Percentiles rank a stretch among this genome's conserved stretches.
Evolutionary conservation across 73 alveolate genomes (phyloP).

Genomic region (Paramecium octaurelia): DNA sequence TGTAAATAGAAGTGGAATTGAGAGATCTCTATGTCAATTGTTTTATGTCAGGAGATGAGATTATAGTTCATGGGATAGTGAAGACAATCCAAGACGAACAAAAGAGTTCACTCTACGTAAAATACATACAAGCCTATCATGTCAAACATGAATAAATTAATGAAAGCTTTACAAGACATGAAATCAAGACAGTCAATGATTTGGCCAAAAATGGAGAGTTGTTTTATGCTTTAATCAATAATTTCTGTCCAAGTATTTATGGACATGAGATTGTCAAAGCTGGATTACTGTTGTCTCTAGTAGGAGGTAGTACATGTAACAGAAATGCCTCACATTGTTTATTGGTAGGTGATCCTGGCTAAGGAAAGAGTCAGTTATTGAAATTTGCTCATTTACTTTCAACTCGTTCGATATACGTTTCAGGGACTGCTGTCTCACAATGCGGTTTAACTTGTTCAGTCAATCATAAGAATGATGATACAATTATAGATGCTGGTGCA

Average conservation of each 20-base stretch:
- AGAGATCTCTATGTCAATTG: constrained; percentile 75
- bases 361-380: constrained; percentile 86
- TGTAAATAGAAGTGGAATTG: constrained; percentile 75
- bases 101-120: constrained; percentile 70
- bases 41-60: constrained; percentile 80
- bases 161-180: constrained; percentile 16
- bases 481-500: constrained; percentile 88
- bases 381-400: constrained; percentile 75
- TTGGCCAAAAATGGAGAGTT: constrained; percentile 13
- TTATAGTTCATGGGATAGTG: constrained; percentile 78
- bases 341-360: constrained; percentile 70
- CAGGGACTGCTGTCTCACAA: constrained; percentile 85
- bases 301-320: constrained; percentile 77
- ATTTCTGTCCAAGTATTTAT: constrained; percentile 79
- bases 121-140: constrained; percentile 70
- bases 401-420: constrained; percentile 83
- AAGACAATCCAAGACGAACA: constrained; percentile 70
- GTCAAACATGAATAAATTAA: background rate
- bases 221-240: constrained; percentile 43
- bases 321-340: constrained; percentile 62
- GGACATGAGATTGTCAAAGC: constrained; percentile 89
- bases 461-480: constrained; percentile 73
- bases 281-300: constrained; percentile 75
- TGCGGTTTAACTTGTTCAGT: constrained; percentile 88
- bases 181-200: constrained; percentile 52